A percentile compares a stretch with the other conserved stretches of the same genome.
phyloP scores from a whole-genome alignment of 2,329 filamentous ascomycete species.

The Elsinoe ampelina region DNA sequence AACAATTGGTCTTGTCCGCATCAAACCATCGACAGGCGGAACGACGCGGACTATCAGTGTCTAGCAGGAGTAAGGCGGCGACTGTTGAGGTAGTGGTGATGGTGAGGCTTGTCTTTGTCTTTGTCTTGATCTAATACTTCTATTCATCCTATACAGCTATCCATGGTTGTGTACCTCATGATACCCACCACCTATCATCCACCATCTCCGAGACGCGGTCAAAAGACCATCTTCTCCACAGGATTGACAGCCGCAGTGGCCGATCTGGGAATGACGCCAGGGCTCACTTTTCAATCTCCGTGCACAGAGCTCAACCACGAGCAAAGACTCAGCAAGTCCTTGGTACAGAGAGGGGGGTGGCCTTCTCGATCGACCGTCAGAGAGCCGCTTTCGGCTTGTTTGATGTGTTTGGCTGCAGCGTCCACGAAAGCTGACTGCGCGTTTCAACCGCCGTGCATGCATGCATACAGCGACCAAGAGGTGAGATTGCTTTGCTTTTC shows the following conservation, averaged over 20 bases:
- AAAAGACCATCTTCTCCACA: neutral
- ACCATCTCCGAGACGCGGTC: neutral
- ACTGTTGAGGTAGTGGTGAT: neutral
- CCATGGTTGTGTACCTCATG: neutral
- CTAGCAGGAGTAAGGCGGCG: neutral
- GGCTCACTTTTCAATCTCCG: neutral
- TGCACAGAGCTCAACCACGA: neutral
- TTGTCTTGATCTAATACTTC: neutral
- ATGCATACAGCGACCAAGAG: neutral
- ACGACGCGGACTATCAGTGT: constrained; percentile 1
- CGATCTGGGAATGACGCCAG: constrained; percentile 5
- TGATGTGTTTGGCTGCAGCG: neutral
- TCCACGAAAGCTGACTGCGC: constrained; percentile 1
- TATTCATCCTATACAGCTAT: neutral
- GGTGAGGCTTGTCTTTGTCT: neutral
- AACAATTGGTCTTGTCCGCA: neutral
- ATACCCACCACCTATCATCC: neutral
- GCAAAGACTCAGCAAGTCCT: no score
- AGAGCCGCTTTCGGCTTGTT: neutral
- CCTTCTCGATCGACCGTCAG: neutral
- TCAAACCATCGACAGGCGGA: neutral
- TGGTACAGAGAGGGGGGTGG: neutral
- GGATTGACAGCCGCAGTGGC: constrained; percentile 2
- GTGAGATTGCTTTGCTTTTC: neutral
- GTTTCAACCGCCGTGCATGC: constrained; percentile 6